Conservation (phyloP, 768 basidiomycete genomes). For the Tephrocybe sp. region DNA sequence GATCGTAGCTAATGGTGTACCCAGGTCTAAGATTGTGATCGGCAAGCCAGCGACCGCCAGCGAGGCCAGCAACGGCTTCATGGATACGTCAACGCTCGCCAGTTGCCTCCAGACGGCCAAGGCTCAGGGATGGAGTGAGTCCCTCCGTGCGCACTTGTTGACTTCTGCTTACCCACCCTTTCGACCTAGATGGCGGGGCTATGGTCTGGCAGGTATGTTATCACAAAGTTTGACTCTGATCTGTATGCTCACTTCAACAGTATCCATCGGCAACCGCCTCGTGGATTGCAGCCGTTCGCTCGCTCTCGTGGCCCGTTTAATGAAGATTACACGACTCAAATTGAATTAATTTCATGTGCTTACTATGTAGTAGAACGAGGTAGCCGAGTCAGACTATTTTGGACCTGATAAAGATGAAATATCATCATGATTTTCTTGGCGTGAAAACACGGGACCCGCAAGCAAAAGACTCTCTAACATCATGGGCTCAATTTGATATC, state of each 20-base stretch:
- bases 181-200: slow-evolving; percentile 29
- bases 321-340: too few species aligned
- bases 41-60: slow-evolving; percentile 62
- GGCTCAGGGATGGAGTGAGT: slow-evolving; percentile 66
- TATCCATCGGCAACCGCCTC: slow-evolving; percentile 30
- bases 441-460: too few species aligned
- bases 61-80: slow-evolving; percentile 63
- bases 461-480: too few species aligned
- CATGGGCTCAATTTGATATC: too few species aligned
- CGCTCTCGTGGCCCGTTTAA: slow-evolving; percentile 33
- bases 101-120: slow-evolving; percentile 62
- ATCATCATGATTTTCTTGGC: too few species aligned
- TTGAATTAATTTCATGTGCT: too few species aligned
- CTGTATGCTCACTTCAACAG: slow-evolving; percentile 14
- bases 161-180: slow-evolving; percentile 4
- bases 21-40: slow-evolving; percentile 67
- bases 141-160: background rate
- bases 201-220: slow-evolving; percentile 39
- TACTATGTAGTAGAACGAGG: too few species aligned
- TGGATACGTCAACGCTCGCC: slow-evolving; percentile 55
- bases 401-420: too few species aligned
- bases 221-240: background rate
- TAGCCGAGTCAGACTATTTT: too few species aligned
- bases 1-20: slow-evolving; percentile 57
- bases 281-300: slow-evolving; percentile 34